phyloP scores from a whole-genome alignment of 1,139 yeast species.

The Arxiozyma slooffiae region DNA sequence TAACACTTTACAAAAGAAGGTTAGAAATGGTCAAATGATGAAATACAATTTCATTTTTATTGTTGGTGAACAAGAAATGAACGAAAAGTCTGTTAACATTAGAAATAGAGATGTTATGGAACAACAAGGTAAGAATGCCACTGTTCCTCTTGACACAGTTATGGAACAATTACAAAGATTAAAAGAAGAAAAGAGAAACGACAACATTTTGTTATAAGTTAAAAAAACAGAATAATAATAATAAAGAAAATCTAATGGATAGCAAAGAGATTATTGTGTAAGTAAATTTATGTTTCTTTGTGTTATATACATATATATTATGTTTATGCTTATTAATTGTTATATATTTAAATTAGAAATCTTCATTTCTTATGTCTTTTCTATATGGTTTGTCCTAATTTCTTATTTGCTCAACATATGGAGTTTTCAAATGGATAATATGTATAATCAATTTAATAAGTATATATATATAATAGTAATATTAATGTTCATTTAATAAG shows the following conservation, averaged over 20 bases:
- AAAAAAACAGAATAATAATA: no score
- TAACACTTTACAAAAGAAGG: slow-evolving; percentile 92
- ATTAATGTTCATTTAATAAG: neutral
- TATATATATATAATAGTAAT: no score
- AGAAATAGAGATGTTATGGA: slow-evolving; percentile 88
- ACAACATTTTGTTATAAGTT: slow-evolving; percentile 37
- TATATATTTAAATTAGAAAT: neutral
- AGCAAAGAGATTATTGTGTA: neutral
- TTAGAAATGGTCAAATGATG: slow-evolving; percentile 86
- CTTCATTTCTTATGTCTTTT: neutral
- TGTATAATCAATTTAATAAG: no score
- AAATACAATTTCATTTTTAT: slow-evolving; percentile 90
- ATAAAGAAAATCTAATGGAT: neutral
- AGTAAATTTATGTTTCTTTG: neutral
- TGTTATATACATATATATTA: neutral
- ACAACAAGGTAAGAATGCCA: slow-evolving; percentile 81
- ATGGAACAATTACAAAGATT: slow-evolving; percentile 54
- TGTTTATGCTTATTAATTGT: neutral
- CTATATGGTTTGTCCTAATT: no score
- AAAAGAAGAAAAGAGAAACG: slow-evolving; percentile 59
- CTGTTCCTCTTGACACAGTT: slow-evolving; percentile 60
- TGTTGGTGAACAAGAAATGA: slow-evolving; percentile 90
- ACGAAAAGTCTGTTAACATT: slow-evolving; percentile 68
- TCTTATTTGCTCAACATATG: no score
- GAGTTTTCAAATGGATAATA: no score